Base-by-base conservation (phyloP, 2,329 filamentous ascomycete genomes). In the Didymella keratinophila region DNA sequence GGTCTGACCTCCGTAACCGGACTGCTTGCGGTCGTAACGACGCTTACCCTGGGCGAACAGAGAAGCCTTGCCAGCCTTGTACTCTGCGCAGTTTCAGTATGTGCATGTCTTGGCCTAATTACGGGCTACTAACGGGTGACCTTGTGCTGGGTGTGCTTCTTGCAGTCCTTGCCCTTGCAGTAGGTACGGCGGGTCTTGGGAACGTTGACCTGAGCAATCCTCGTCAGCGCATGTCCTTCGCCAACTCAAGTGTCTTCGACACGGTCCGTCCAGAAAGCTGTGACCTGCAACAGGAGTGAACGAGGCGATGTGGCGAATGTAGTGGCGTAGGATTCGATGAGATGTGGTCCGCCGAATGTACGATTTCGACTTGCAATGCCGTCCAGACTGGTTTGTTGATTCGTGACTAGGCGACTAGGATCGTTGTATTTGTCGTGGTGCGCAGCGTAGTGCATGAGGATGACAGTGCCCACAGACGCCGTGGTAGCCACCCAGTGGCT, bases 1-100 rank as follows among this genome's bases (percentile, higher is more conserved):
- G 79, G 95, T 99, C 87, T 99, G 95, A 93, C 95, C 95, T 92
- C 95, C 95, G 81, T 97, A 98, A 91, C 94, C 94, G 81, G 90
- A 92, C 87, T 98, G 94, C 88, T 98, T 98, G 67, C 73, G 72
- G 61, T 76, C 73, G 86, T 98, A 98, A 90, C 94, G 93, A 84
- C 94, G 92, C 91, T 98, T 99, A 88, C 94, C 94, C 89, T 99
- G 94, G 71, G 93, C 93, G 86, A 93, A 96, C 72, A 94, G 87
- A 78, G 93, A 96, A 79, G 93, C 93, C 89, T 96, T 96, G 83
- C 92, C 92, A 79, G 92, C 91, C 87, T 96, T 97, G 90, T 97
- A 96, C 85, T 96, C 73, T 76, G 66, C 63, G 49, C 57, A 58
- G 23, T 52, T 62, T 76, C 67, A 76, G 70, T 68, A 71, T 69